Base-by-base conservation (phyloP, 179 eudicot species). In the Camellia oleifera region DNA sequence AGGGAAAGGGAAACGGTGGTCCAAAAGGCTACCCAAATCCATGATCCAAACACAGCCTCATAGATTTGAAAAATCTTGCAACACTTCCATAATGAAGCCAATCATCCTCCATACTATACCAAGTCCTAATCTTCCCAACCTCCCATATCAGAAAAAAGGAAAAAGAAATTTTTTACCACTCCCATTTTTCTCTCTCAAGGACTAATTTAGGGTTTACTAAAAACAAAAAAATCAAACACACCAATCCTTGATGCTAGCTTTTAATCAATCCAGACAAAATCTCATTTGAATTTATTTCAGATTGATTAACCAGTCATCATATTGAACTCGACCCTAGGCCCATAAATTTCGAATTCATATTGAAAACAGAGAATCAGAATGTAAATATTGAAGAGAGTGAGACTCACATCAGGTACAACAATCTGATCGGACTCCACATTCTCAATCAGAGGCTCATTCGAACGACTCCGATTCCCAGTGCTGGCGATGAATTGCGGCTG, bases 401-500 rank as follows among this genome's bases (percentile, higher is more conserved):
- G 13, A 74, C 88, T 84, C 57, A 92, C 98, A 61, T 95, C 97
- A 57, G 98, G 90, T 26, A 95, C 95, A 81, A 92, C 82, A 86
- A 95, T 95, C 76, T 95, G 98, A 14, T 89, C 85, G 70, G 78
- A 64, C 20, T 92, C 93, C 58, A 84, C 77, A 57, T 82, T 66
- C 26, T 95, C 98, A 63, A 89, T 92, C 69, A 93, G 81, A 40
- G 90, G 87, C 58, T 79, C 83, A 76, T 78, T 81, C 40, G 87
- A 79, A 57, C 68, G 82, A 76, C 72, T 88, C 73, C 83, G 81
- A 63, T 81, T 82, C 3, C 81, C 89, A 3, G 81, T 80, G 77
- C 91, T 87, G 68, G 85, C 85, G 80, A 94, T 95, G 85, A 95
- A 95, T 80, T 92, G 97, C 57, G 92, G 89, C 81, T 86, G 91